A percentile compares a stretch with the other conserved stretches of the same genome.
phyloP scores from a whole-genome alignment of 805 yeast genomes.

The Saccharomycopsis babjevae region DNA sequence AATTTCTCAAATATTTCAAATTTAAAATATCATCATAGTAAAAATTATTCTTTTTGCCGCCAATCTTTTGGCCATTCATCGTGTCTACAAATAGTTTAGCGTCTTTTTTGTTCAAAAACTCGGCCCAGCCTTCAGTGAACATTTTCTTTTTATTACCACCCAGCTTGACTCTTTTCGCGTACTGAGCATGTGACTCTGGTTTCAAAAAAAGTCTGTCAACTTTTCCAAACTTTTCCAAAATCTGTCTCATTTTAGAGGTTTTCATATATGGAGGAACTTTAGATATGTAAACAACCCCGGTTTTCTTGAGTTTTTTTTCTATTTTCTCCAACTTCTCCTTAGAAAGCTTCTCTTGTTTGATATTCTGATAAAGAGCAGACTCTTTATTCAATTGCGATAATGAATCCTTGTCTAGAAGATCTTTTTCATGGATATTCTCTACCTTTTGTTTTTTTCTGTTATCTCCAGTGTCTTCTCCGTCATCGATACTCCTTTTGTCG shows the following conservation, averaged over 20 bases:
- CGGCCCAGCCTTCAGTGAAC: conserved; percentile 96
- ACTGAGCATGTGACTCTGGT: conserved; percentile 64
- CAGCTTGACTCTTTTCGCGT: conserved; percentile 59
- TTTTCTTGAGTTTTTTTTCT: conserved; percentile 43
- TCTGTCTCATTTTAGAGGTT: conserved; percentile 79
- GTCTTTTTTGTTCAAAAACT: conserved; percentile 69
- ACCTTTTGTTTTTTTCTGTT: conserved; percentile 19
- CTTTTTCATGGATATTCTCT: neutral
- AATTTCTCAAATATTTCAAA: conserved; percentile 78
- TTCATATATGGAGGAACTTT: conserved; percentile 95
- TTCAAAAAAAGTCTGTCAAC: conserved; percentile 80
- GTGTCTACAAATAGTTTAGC: conserved; percentile 85
- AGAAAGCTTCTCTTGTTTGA: conserved; percentile 18
- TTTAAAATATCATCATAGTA: conserved; percentile 92
- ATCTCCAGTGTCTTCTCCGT: conserved; percentile 3
- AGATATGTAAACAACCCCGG: conserved; percentile 91
- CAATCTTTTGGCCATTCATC: conserved; percentile 78
- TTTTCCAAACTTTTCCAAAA: conserved; percentile 72
- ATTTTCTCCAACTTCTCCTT: conserved; percentile 27
- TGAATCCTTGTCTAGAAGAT: conserved; percentile 18
- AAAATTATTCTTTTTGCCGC: conserved; percentile 85
- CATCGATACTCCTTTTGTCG: conserved; percentile 20
- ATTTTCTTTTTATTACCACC: conserved; percentile 89
- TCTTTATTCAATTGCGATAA: conserved; percentile 11
- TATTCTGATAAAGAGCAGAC: conserved; percentile 10